A percentile compares a stretch with the other conserved stretches of the same genome.
phyloP scores from a whole-genome alignment of 345 rosid species.

The Hibiscus trionum region DNA sequence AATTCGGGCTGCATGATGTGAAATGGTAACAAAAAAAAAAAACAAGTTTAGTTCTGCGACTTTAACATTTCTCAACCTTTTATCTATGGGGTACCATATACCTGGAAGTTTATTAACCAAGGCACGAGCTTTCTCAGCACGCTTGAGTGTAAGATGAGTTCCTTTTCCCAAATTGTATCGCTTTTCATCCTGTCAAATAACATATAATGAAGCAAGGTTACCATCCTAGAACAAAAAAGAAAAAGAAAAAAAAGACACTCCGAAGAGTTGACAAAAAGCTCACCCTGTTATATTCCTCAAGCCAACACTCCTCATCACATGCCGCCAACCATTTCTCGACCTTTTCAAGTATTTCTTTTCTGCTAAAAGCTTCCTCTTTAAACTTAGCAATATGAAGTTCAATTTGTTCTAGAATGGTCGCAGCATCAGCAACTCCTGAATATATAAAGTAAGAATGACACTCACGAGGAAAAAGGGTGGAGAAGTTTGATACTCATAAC shows the following conservation, averaged over 20 bases:
- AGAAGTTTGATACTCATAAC: not conserved
- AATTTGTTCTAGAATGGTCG: conserved; percentile 59
- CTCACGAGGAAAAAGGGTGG: not conserved
- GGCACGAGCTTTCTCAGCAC: conserved; percentile 96
- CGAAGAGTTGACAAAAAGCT: not conserved
- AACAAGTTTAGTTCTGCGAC: not conserved
- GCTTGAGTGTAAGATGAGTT: conserved; percentile 90
- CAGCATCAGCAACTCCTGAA: conserved; percentile 62
- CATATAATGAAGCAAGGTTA: conserved; percentile 13
- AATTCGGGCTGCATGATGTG: not conserved
- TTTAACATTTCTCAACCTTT: not conserved
- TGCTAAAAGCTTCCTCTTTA: conserved; percentile 37
- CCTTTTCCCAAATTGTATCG: conserved; percentile 95
- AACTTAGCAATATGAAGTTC: conserved; percentile 50
- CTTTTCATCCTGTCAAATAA: conserved; percentile 70
- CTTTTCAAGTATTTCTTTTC: conserved; percentile 89
- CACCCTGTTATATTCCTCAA: conserved; percentile 96
- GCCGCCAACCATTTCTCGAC: conserved; percentile 93
- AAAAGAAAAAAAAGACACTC: not conserved
- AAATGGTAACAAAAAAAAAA: not conserved
- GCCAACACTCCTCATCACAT: conserved; percentile 97
- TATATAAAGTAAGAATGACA: not conserved
- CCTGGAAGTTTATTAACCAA: conserved; percentile 93
- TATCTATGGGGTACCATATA: conserved; percentile 2
- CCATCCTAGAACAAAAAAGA: conserved; percentile 15